A percentile compares a stretch with the other conserved stretches of the same genome.
These are phyloP conservation scores for Chlamydomonas asymmetrica DNA, from an alignment of 139 green algal species.

Conservation along the genomic window DNA sequence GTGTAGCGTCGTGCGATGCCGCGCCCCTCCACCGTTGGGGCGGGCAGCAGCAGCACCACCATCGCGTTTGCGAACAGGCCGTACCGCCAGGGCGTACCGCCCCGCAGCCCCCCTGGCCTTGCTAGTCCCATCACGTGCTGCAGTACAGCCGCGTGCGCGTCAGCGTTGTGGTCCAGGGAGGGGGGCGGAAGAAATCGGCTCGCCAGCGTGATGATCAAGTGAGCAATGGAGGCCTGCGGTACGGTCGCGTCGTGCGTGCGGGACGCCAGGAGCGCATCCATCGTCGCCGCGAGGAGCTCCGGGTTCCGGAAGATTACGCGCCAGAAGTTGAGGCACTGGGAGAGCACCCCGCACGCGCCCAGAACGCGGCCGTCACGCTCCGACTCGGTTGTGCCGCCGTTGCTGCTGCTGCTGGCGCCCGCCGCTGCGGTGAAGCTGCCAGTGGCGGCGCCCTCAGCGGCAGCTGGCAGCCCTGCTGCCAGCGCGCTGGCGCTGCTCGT, in stretches of 20 bases:
- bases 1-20: constrained; percentile 25
- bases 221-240: constrained; percentile 38
- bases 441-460: constrained; percentile 10
- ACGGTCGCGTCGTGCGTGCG: constrained; percentile 40
- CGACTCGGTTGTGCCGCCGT: constrained; percentile 6
- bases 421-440: constrained; percentile 2
- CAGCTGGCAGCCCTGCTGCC: too few relatives aligned
- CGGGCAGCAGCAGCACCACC: constrained; percentile 60
- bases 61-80: constrained; percentile 53
- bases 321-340: constrained; percentile 28
- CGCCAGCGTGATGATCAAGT: constrained; percentile 33
- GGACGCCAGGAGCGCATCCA: constrained; percentile 44
- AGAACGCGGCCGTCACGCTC: constrained; percentile 38
- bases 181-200: constrained; percentile 51
- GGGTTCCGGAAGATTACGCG: constrained; percentile 33
- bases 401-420: constrained; percentile 5
- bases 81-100: constrained; percentile 57
- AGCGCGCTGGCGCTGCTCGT: too few relatives aligned
- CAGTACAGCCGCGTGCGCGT: not conserved
- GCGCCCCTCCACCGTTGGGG: constrained; percentile 2
- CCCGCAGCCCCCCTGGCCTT: constrained; percentile 5
- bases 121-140: constrained; percentile 2
- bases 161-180: constrained; percentile 6
- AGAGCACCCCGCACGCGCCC: constrained; percentile 38
- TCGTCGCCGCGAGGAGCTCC: constrained; percentile 21